A percentile compares a stretch with the other conserved stretches of the same genome.
Conservation (phyloP, 306 rosid species). For the Abrus precatorius region DNA sequence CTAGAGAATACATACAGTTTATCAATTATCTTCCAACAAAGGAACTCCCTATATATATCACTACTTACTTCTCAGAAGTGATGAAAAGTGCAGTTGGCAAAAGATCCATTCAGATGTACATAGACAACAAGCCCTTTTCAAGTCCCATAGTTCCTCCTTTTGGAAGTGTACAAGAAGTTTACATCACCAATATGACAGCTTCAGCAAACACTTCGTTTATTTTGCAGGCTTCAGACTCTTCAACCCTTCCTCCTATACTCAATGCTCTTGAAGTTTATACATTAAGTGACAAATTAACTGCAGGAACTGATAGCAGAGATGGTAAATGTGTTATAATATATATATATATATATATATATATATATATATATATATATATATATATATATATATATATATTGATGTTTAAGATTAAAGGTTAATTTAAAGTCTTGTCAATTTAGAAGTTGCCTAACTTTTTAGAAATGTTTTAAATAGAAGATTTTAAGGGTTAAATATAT, state of each 20-base stretch:
- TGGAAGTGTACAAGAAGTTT: constrained; percentile 49
- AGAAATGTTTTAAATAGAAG: too few relatives aligned
- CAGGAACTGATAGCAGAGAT: constrained; percentile 49
- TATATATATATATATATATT: too few relatives aligned
- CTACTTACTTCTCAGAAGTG: constrained; percentile 63
- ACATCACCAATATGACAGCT: constrained; percentile 50
- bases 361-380: too few relatives aligned
- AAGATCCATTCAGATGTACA: constrained; percentile 50
- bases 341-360: too few relatives aligned
- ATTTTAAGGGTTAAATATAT: too few relatives aligned
- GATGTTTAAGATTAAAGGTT: too few relatives aligned
- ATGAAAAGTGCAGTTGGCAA: constrained; percentile 28
- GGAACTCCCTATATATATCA: constrained; percentile 45
- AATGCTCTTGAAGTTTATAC: constrained; percentile 60
- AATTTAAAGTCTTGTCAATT: too few relatives aligned
- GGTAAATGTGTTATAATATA: constrained; percentile 39
- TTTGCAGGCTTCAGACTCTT: constrained; percentile 44
- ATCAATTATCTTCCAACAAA: constrained; percentile 43
- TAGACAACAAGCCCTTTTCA: constrained; percentile 36
- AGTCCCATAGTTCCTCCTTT: constrained; percentile 52
- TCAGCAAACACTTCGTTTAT: constrained; percentile 44
- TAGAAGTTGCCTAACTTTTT: too few relatives aligned
- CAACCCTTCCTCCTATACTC: constrained; percentile 62
- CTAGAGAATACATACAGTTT: constrained; percentile 2
- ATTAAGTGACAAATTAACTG: constrained; percentile 38